Evolutionary conservation across 208 protist genomes (phyloP).

Genomic region (Wallacemonas sp.): DNA sequence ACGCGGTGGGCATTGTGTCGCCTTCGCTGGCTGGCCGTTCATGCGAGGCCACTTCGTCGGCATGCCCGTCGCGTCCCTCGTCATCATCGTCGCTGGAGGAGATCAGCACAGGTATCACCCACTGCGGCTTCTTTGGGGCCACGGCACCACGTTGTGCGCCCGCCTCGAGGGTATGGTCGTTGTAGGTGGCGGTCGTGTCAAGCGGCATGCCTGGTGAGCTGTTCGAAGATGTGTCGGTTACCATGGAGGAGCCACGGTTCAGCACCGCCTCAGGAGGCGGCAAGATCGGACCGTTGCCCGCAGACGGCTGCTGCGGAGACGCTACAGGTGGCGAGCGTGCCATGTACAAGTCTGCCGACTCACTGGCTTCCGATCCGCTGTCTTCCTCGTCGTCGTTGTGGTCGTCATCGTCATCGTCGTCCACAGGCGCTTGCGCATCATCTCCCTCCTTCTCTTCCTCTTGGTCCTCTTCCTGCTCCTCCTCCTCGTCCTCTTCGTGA

Average conservation of each 20-base stretch:
- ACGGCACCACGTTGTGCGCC: background rate
- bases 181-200: background rate
- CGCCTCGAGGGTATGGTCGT: no score
- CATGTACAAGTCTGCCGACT: background rate
- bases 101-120: constrained; percentile 6
- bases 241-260: no score
- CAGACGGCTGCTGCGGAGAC: no score
- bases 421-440: background rate
- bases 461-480: no score
- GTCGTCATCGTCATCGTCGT: background rate
- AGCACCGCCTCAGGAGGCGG: no score
- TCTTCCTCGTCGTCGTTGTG: background rate
- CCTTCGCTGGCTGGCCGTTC: no score
- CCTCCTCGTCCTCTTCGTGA: no score
- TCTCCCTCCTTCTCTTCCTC: no score
- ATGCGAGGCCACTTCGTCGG: no score
- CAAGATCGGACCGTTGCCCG: no score
- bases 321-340: no score
- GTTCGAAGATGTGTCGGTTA: background rate
- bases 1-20: no score
- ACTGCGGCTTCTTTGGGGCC: background rate
- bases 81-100: background rate
- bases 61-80: background rate
- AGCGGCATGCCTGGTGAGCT: background rate
- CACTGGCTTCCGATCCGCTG: background rate